Conservation (phyloP, 1,284 basidiomycete genomes). For the Phylloporus sp. region DNA sequence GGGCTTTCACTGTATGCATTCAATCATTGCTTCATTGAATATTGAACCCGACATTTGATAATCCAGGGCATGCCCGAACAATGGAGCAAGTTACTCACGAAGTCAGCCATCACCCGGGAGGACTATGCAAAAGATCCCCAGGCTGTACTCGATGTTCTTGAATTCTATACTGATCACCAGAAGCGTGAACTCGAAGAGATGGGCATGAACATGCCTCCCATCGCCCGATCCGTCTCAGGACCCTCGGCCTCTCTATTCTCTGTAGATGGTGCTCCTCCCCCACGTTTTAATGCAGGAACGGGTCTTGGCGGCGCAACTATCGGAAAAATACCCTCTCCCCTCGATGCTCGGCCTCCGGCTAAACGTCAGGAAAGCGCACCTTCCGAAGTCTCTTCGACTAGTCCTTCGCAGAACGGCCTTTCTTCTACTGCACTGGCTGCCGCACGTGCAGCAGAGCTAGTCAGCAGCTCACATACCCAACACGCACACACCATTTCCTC, state of each 20-base stretch:
- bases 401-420: slow-evolving; percentile 41
- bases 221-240: slow-evolving; percentile 32
- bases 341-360: slow-evolving; percentile 41
- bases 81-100: slow-evolving; percentile 95
- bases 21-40: neutral
- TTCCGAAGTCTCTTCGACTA: slow-evolving; percentile 32
- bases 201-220: slow-evolving; percentile 41
- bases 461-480: slow-evolving; percentile 61
- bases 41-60: slow-evolving; percentile 7
- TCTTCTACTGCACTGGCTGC: slow-evolving; percentile 49
- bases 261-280: slow-evolving; percentile 51
- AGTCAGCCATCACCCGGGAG: slow-evolving; percentile 96
- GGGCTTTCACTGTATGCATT: slow-evolving; percentile 82
- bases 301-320: slow-evolving; percentile 73
- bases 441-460: slow-evolving; percentile 63
- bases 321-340: slow-evolving; percentile 48
- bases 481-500: slow-evolving; percentile 45
- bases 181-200: slow-evolving; percentile 84
- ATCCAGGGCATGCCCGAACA: slow-evolving; percentile 91
- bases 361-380: slow-evolving; percentile 67
- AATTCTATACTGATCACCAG: slow-evolving; percentile 98
- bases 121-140: slow-evolving; percentile 98
- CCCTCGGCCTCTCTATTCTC: slow-evolving; percentile 36
- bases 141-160: slow-evolving; percentile 95
- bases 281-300: slow-evolving; percentile 84